phyloP scores from a whole-genome alignment of 202 grass and related monocot species.

The Setaria italica region DNA sequence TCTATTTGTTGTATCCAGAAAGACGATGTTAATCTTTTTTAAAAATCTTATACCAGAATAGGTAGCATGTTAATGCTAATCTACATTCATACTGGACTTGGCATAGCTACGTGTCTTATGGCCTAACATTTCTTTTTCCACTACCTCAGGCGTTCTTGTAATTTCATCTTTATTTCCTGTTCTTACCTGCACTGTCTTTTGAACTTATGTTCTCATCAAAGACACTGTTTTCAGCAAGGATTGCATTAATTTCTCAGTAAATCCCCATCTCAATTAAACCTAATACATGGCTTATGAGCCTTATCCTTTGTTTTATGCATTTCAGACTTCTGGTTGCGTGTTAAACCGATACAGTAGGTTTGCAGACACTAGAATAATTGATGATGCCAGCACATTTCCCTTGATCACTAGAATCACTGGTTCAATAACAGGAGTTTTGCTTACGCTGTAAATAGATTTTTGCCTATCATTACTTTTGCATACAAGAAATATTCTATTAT shows the following conservation, averaged over 20 bases:
- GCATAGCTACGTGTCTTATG: conserved; percentile 15
- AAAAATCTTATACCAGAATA: background rate
- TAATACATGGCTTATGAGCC: background rate
- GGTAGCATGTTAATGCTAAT: background rate
- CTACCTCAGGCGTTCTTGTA: background rate
- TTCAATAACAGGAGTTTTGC: conserved; percentile 9
- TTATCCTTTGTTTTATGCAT: background rate
- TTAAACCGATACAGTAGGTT: conserved; percentile 6
- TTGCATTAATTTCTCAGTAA: conserved; percentile 26
- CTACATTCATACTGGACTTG: conserved; percentile 8
- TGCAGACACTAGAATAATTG: conserved; percentile 22
- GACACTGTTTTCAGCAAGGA: background rate
- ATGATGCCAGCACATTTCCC: background rate
- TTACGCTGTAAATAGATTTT: conserved; percentile 2
- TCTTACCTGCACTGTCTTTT: conserved; percentile 18
- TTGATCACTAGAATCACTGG: conserved; percentile 18
- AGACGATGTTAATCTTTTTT: conserved; percentile 14
- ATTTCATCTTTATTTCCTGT: conserved; percentile 4
- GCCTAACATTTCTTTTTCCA: conserved; percentile 6
- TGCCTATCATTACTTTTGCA: background rate
- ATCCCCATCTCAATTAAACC: background rate
- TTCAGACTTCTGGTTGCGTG: conserved; percentile 17
- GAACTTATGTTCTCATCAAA: conserved; percentile 19
- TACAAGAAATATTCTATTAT: conserved; percentile 24
- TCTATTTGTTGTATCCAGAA: conserved; percentile 28